Evolutionary conservation across 2,329 filamentous ascomycete genomes (phyloP).

Genomic region (Magnaporthales sp.): DNA sequence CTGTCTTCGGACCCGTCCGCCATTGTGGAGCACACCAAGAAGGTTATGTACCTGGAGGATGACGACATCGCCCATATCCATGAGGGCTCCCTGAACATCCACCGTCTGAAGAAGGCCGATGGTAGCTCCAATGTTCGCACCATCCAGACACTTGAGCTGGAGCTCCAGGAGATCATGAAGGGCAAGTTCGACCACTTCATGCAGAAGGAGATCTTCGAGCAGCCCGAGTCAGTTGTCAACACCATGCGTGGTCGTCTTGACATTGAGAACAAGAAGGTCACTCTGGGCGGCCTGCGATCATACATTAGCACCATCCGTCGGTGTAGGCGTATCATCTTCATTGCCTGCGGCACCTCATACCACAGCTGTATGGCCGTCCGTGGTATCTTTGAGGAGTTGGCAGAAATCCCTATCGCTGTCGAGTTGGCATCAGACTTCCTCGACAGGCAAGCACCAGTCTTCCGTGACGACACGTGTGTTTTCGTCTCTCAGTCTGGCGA

Average conservation of each 20-base stretch:
- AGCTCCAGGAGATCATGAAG: conserved; percentile 99
- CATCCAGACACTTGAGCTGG: conserved; percentile 97
- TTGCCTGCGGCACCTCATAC: conserved; percentile 96
- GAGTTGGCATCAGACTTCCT: conserved; percentile 98
- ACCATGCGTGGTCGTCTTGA: conserved; percentile 99
- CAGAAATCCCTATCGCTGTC: conserved; percentile 94
- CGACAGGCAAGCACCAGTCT: conserved; percentile 90
- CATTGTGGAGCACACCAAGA: conserved; percentile 99
- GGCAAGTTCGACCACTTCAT: conserved; percentile 99
- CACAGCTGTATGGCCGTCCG: conserved; percentile 99
- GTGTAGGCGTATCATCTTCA: conserved; percentile 96
- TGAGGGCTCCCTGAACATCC: conserved; percentile 97
- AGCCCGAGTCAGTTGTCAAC: conserved; percentile 98
- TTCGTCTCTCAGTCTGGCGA: conserved; percentile 99
- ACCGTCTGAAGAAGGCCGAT: conserved; percentile 94
- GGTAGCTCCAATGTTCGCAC: conserved; percentile 94
- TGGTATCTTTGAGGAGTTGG: conserved; percentile 94
- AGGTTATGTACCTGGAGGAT: conserved; percentile 98
- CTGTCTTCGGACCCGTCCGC: conserved; percentile 96
- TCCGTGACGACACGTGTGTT: conserved; percentile 98
- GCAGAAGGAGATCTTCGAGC: conserved; percentile 99
- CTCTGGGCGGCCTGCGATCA: conserved; percentile 87
- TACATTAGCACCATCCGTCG: conserved; percentile 96
- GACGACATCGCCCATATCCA: conserved; percentile 99
- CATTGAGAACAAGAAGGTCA: conserved; percentile 86